Evolutionary conservation across 202 grass and related monocot genomes (phyloP), one percentile per base, ranked within the genome.

Genomic region (Sporobolus alterniflorus): DNA sequence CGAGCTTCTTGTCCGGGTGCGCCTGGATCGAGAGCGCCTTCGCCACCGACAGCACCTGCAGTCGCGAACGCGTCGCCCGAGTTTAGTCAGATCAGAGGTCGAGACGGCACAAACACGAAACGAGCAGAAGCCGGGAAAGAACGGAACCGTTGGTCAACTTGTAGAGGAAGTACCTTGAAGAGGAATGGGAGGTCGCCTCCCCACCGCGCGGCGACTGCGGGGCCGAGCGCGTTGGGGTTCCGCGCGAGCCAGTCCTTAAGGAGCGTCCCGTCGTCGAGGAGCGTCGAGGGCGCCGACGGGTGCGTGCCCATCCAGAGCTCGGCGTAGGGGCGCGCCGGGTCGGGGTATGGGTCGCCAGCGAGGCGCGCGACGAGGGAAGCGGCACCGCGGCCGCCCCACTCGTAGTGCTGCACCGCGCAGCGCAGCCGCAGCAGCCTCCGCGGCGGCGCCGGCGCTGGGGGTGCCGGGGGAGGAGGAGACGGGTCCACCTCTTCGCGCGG

Each of bases 271-370:
- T 9, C 61, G 20, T 7, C 21, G 41, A 79, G 68, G 42, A 96
- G 77, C 74, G 80, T 65, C 17, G 93, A 99, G 0, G 93, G 93
- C 6, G 73, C 89, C 25, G 96, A 87, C 0, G 85, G 88, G 88
- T 99, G 96, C 15, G 96, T 96, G 33, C 96, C 96, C 89, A 99
- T 96, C 96, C 96, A 99, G 30, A 99, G 89, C 91, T 98, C 96
- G 17, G 96, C 93, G 69, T 91, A 99, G 32, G 96, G 93, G 9
- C 41, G 69, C 0, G 31, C 59, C 2, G 41, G 47, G 65, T 96
- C 89, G 47, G 89, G 20, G 54, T 80, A 59, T 10, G 13, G 21
- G 12, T 11, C 85, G 65, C 24, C 64, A 39, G 84, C 59, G 69
- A 99, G 91, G 26, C 76, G 89, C 21, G 96, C 89, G 11, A 94